Conservation (phyloP, 2,329 filamentous ascomycete species). For the Davidsoniella virescens region DNA sequence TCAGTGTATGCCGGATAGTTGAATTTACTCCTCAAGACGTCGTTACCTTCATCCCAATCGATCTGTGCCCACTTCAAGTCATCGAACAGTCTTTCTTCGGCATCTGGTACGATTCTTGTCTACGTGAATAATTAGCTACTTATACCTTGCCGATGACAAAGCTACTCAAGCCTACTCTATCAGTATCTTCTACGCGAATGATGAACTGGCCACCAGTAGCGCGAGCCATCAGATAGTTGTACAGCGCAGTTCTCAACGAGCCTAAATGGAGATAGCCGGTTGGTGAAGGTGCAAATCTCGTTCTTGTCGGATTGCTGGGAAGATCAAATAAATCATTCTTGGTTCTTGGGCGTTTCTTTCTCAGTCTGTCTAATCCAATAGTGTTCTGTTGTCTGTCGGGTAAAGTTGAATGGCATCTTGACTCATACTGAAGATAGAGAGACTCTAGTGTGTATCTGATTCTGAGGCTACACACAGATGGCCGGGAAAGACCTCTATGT, state of each 20-base stretch:
- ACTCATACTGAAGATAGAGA: background rate
- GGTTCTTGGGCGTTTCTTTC: background rate
- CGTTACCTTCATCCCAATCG: constrained; percentile 61
- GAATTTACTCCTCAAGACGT: background rate
- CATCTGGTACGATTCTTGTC: constrained; percentile 67
- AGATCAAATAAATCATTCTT: constrained; percentile 19
- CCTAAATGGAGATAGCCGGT: constrained; percentile 89
- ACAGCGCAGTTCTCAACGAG: constrained; percentile 82
- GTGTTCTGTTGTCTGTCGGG: background rate
- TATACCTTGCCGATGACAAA: constrained; percentile 5
- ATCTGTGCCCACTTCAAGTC: constrained; percentile 83
- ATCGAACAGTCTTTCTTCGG: constrained; percentile 59
- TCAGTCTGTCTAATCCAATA: constrained; percentile 7
- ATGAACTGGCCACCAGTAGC: constrained; percentile 81
- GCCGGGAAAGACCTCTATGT: background rate
- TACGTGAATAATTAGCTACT: constrained; percentile 20
- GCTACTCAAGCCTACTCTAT: constrained; percentile 44
- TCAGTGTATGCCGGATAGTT: constrained; percentile 12
- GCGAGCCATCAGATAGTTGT: constrained; percentile 82
- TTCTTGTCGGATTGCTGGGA: constrained; percentile 32
- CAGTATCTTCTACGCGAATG: constrained; percentile 85
- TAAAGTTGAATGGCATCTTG: constrained; percentile 4
- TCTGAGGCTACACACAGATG: too few species aligned
- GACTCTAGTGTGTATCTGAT: too few species aligned
- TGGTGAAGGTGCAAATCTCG: constrained; percentile 88